Percentiles rank a stretch among this genome's conserved stretches.
phyloP scores from a whole-genome alignment of 2,329 filamentous ascomycete genomes.

The Colletotrichum sp. region DNA sequence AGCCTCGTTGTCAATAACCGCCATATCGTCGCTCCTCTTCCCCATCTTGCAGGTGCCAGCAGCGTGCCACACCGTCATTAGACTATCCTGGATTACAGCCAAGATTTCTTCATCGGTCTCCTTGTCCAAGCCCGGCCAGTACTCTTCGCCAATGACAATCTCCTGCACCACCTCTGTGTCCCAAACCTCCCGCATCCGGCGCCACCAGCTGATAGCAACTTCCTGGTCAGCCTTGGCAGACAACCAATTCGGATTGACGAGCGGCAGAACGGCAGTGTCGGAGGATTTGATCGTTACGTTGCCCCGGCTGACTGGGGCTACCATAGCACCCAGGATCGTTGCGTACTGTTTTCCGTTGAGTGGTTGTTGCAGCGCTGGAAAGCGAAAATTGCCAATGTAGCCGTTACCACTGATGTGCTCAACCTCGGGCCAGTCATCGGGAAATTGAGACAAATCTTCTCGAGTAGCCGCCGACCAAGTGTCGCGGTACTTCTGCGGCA shows the following conservation, averaged over 20 bases:
- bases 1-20: conserved; percentile 33
- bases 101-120: conserved; percentile 42
- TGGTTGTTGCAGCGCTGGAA: background rate
- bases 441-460: background rate
- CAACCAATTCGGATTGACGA: conserved; percentile 53
- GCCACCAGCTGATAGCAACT: conserved; percentile 46
- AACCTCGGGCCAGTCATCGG: background rate
- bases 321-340: conserved; percentile 29
- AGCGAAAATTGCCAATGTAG: conserved; percentile 20
- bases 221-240: conserved; percentile 45
- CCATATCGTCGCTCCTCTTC: conserved; percentile 27
- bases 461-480: background rate
- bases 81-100: conserved; percentile 38
- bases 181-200: conserved; percentile 43
- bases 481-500: background rate
- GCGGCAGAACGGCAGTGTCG: conserved; percentile 39
- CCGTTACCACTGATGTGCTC: conserved; percentile 12
- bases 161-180: conserved; percentile 27
- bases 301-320: conserved; percentile 46
- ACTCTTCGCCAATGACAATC: conserved; percentile 36
- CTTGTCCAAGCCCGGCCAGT: conserved; percentile 39
- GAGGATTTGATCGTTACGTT: conserved; percentile 43
- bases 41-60: conserved; percentile 61
- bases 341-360: conserved; percentile 23
- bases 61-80: conserved; percentile 58